Percentiles rank a stretch among this genome's conserved stretches.
These are phyloP conservation scores for Boletus calvinii DNA, from an alignment of 1,284 basidiomycete species.

Conservation along the genomic window DNA sequence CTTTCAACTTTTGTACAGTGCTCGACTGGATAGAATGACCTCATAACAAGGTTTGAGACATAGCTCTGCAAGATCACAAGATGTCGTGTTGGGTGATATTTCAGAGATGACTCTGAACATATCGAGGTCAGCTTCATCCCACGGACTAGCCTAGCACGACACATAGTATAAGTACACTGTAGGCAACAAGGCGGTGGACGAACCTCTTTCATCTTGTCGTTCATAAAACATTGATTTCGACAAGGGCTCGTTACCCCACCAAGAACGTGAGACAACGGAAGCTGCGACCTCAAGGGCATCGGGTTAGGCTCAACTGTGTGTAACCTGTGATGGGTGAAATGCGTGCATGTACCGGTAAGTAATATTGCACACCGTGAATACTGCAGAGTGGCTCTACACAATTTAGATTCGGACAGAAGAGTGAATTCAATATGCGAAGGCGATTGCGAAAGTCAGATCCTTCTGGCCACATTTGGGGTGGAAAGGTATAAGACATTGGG, in stretches of 20 bases:
- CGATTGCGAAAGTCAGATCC: slow-evolving; percentile 29
- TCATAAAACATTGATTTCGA: slow-evolving; percentile 41
- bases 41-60: slow-evolving; percentile 41
- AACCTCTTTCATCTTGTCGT: slow-evolving; percentile 22
- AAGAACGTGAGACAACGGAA: slow-evolving; percentile 25
- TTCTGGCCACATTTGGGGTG: slow-evolving; percentile 17
- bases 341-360: slow-evolving; percentile 16
- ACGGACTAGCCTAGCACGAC: slow-evolving; percentile 17
- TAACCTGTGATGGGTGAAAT: slow-evolving; percentile 18
- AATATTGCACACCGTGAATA: slow-evolving; percentile 42
- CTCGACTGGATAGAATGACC: slow-evolving; percentile 25
- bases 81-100: slow-evolving; percentile 34
- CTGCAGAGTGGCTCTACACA: slow-evolving; percentile 53
- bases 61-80: slow-evolving; percentile 42
- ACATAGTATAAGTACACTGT: not conserved
- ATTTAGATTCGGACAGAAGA: slow-evolving; percentile 55
- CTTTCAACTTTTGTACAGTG: not conserved
- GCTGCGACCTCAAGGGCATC: slow-evolving; percentile 29
- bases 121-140: slow-evolving; percentile 27
- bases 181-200: not conserved
- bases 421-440: slow-evolving; percentile 36
- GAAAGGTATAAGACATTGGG: slow-evolving; percentile 19
- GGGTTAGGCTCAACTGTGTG: slow-evolving; percentile 35
- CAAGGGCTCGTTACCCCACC: slow-evolving; percentile 34
- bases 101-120: slow-evolving; percentile 32